Conservation (phyloP, 2,329 filamentous ascomycete species). For the Pseudocercospora fuligena region DNA sequence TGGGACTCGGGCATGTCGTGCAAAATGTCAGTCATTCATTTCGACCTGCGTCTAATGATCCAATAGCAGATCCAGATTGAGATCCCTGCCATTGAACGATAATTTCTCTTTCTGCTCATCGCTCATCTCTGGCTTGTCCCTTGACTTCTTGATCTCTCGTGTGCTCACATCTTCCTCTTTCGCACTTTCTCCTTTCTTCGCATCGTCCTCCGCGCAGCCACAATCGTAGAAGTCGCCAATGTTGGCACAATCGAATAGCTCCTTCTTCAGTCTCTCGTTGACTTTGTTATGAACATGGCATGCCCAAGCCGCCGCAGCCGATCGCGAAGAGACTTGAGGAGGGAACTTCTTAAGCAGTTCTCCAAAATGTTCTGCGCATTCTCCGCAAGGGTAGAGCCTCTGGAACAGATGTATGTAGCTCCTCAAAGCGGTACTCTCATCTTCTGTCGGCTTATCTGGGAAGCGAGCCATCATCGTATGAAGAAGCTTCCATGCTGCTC, state of each 20-base stretch:
- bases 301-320: constrained; percentile 67
- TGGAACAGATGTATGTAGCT: constrained; percentile 68
- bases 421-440: constrained; percentile 64
- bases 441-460: constrained; percentile 64
- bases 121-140: constrained; percentile 38
- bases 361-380: constrained; percentile 69
- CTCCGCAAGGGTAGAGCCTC: constrained; percentile 68
- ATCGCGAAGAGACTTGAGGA: constrained; percentile 66
- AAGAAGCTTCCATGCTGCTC: constrained; percentile 68
- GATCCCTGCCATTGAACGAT: constrained; percentile 38
- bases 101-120: constrained; percentile 35
- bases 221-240: constrained; percentile 72
- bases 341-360: constrained; percentile 65
- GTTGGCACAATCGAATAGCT: constrained; percentile 66
- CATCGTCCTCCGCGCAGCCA: constrained; percentile 63
- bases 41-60: background rate
- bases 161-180: constrained; percentile 21
- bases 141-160: constrained; percentile 16
- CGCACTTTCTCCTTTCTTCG: constrained; percentile 21
- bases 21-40: background rate
- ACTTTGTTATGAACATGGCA: constrained; percentile 71
- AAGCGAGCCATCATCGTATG: constrained; percentile 71
- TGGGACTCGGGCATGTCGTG: background rate
- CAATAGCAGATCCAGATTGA: constrained; percentile 36
- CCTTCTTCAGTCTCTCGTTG: constrained; percentile 65